Evolutionary conservation across 768 basidiomycete species (phyloP).

Genomic region (Leccinum subgranulosum): DNA sequence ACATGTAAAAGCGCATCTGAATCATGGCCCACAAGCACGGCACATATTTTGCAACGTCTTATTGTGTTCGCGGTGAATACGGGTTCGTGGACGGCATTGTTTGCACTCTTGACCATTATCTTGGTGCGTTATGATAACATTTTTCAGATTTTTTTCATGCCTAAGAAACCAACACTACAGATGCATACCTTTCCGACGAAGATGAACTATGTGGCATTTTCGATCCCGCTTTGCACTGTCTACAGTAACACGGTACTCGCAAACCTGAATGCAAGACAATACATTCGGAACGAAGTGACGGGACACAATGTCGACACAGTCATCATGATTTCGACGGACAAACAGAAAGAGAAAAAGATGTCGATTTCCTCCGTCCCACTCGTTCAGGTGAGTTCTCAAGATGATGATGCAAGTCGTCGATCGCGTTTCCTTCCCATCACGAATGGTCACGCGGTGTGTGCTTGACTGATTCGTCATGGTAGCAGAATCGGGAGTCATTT

Average conservation of each 20-base stretch:
- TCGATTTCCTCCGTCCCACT: not conserved
- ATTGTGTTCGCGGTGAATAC: slow-evolving; percentile 4
- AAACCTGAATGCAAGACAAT: slow-evolving; percentile 12
- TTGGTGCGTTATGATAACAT: slow-evolving; percentile 37
- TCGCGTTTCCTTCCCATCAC: not conserved
- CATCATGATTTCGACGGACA: not conserved
- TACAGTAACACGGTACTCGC: slow-evolving; percentile 18
- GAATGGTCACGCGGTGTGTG: not conserved
- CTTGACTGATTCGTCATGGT: not conserved
- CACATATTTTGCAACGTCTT: slow-evolving; percentile 8
- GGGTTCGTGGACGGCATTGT: slow-evolving; percentile 49
- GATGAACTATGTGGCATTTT: not conserved
- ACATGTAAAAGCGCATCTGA: not conserved
- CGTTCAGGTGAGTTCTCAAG: not conserved
- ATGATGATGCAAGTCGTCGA: not conserved
- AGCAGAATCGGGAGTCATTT: not conserved
- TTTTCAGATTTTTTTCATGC: not conserved
- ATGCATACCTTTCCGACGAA: not conserved
- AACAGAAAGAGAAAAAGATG: not conserved
- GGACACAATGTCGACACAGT: not conserved
- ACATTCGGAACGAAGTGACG: not conserved
- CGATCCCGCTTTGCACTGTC: slow-evolving; percentile 6
- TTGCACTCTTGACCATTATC: slow-evolving; percentile 41
- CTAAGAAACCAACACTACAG: not conserved
- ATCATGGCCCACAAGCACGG: not conserved